Evolutionary conservation across 768 basidiomycete genomes (phyloP), one percentile per base, ranked within the genome.

Genomic region (Austroboletus eburneus): DNA sequence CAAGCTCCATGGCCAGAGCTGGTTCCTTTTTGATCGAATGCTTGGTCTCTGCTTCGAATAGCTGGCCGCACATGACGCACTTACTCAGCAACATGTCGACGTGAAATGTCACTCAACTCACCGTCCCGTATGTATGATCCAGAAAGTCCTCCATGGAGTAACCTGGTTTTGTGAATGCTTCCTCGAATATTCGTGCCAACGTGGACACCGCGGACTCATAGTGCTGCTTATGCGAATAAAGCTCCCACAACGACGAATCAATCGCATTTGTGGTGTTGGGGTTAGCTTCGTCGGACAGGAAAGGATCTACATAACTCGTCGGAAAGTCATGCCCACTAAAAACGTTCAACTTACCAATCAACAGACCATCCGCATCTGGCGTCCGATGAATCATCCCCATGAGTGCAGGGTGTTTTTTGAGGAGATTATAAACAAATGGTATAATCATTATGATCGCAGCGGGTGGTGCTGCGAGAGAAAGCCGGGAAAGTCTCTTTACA

Each of bases 91-190:
- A 42, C 25, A 27, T 27, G 9, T 17, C n/a, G 27, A 43, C 18
- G 22, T 10, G 23, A 24, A 17, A 30, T 40, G 37, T 8, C 21
- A 29, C 14, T 35, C 29, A 30, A 65, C 82, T 45, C 56, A 92
- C 90, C 54, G 90, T 91, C 32, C 74, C 77, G 57, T 91, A 92
- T 3, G 88, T 87, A 62, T 98, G 95, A 64, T 98, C 96, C 61
- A 97, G 65, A 65, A 98, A 99, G 62, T 98, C 95, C 55, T 98
- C 95, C 80, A 96, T 79, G 13, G 80, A 72, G 66, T 93, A 97
- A 29, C 74, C 75, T 16, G 85, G 90, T 61, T 95, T 97, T n/a
- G 91, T 97, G 69, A 99, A 96, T 5, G 87, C 85, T 61, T 94
- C 92, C 12, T 76, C 75, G 56, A 96, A 90, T 45, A 99, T 84